Base-by-base conservation (phyloP, 129 eudicot genomes). In the Flaveria brownii region DNA sequence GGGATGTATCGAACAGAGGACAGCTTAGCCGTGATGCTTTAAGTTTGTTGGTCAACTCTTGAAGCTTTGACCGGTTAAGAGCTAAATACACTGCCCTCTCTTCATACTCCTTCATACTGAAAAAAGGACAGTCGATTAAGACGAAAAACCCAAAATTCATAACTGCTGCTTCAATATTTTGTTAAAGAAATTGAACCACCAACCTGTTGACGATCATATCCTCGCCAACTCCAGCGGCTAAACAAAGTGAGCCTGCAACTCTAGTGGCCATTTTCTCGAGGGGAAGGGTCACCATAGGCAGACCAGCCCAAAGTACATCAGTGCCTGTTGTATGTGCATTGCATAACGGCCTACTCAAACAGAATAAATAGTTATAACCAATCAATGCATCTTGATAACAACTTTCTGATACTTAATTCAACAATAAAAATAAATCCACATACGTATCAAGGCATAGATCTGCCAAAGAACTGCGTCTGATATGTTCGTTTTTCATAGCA, bases 241-340 rank as follows among this genome's bases (percentile, higher is more conserved):
- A 80, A 71, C 99, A 94, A 26, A 91, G 88, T 23, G 99, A 94
- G 76, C 99, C 97, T 70, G 99, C 99, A 49, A 94, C 99, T 81
- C 99, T 91, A 20, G 97, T 94, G 0, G 99, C 99, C 99, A 94
- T 94, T 82, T 94, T 94, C 89, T 94, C 97, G 15, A 94, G 97
- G 72, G 99, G 99, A 70, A 89, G 96, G 49, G 99, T 94, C 77
- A 94, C 81, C 97, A 94, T 91, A 9, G 98, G 98, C 51, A 94
- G 73, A 81, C 98, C 98, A 71, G 98, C 98, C 98, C 98, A 94
- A 64, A 94, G 96, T 82, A 94, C 89, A 84, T 94, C 98, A 16
- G 98, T 94, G 39, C 98, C 98, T 18, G 98, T 94, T 8, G 98
- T 94, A 73, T 94, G 98, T 28, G 96, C 98, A 83, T 94, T 94